Conservation (phyloP, 106 monocot genomes). For the Agapanthus africanus region DNA sequence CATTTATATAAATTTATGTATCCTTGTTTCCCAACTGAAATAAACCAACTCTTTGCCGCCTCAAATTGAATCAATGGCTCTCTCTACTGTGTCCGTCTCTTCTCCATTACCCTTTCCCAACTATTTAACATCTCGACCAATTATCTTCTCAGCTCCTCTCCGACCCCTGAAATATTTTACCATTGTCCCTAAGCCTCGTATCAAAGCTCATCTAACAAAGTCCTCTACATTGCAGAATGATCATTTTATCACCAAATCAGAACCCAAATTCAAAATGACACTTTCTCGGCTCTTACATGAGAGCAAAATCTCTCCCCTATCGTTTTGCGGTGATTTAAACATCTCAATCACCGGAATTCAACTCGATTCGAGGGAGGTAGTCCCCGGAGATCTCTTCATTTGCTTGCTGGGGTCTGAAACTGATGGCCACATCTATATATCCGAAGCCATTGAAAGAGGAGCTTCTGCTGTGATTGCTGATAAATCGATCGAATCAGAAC, state of each 20-base stretch:
- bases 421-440: constrained; percentile 38
- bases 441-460: constrained; percentile 50
- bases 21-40: background rate
- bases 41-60: background rate
- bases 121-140: background rate
- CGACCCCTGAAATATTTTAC: no score
- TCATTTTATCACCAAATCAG: no score
- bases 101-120: background rate
- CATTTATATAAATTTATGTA: no score
- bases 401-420: constrained; percentile 26
- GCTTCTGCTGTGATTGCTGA: constrained; percentile 49
- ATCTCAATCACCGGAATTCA: constrained; percentile 41
- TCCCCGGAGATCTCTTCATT: constrained; percentile 47
- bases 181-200: no score
- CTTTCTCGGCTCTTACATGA: constrained; percentile 40
- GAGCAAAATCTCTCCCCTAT: constrained; percentile 36
- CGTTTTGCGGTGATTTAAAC: constrained; percentile 46
- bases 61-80: constrained; percentile 9
- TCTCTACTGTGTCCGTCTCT: constrained; percentile 3
- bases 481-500: constrained; percentile 30
- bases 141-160: background rate
- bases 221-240: no score
- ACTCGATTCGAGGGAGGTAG: constrained; percentile 45
- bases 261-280: constrained; percentile 40
- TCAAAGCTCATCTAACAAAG: no score